Conservation (phyloP, 225 moss, liverwort and hornwort genomes). For the Polytrichum formosum region DNA sequence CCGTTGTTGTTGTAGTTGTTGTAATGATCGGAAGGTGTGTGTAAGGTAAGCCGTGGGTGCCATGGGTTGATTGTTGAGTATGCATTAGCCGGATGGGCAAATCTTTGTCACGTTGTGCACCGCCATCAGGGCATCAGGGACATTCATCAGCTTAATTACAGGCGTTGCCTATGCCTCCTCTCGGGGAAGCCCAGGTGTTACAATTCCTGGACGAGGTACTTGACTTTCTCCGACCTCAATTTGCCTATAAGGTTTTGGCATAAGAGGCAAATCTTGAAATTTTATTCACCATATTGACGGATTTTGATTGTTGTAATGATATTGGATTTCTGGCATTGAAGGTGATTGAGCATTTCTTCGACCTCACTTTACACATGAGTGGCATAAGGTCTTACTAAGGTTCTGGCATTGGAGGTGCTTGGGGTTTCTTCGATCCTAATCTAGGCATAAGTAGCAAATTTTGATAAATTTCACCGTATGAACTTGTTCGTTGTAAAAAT, state of each 20-base stretch:
- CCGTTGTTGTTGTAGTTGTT: no score
- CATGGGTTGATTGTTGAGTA: no score
- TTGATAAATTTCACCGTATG: no score
- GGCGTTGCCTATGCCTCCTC: constrained; percentile 27
- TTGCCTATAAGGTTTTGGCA: not conserved
- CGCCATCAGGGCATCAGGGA: no score
- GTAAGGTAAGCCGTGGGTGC: no score
- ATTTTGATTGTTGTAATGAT: not conserved
- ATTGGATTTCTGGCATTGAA: not conserved
- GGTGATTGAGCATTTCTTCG: not conserved
- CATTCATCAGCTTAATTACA: no score
- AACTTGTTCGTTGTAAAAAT: not conserved
- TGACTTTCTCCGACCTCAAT: constrained; percentile 19
- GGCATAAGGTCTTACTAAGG: not conserved
- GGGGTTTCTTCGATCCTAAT: no score
- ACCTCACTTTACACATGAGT: not conserved
- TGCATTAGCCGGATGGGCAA: no score
- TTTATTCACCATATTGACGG: not conserved
- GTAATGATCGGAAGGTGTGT: no score
- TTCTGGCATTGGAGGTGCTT: not conserved
- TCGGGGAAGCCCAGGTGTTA: constrained; percentile 24
- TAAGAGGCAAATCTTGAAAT: not conserved
- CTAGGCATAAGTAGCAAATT: no score
- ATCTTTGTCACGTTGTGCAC: no score
- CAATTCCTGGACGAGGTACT: constrained; percentile 34